Percentiles rank a stretch among this genome's conserved stretches.
Evolutionary conservation across 257 asterid genomes (phyloP).

Genomic region (Echium plantagineum): DNA sequence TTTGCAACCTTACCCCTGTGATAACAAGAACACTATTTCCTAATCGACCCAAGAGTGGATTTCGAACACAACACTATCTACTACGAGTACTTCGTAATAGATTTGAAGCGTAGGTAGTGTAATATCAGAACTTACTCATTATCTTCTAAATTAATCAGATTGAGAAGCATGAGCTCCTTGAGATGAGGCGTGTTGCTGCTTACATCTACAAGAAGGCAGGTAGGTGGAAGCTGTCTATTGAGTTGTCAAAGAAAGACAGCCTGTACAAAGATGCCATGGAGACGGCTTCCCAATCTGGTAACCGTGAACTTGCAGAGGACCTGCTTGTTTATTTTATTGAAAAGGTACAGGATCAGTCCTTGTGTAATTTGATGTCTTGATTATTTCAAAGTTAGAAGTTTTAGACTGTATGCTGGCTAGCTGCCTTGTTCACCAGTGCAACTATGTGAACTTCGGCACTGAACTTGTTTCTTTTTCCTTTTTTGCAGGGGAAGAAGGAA

Average conservation of each 20-base stretch:
- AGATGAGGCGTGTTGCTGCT: constrained; percentile 99
- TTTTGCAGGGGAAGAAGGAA: constrained; percentile 92
- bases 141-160: constrained; percentile 37
- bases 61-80: too few species aligned
- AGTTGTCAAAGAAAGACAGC: constrained; percentile 92
- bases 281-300: constrained; percentile 99
- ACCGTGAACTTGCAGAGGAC: constrained; percentile 99
- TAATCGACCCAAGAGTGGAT: too few species aligned
- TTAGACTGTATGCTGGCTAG: too few species aligned
- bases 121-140: background rate
- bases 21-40: too few species aligned
- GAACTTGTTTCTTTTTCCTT: background rate
- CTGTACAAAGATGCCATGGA: constrained; percentile 98
- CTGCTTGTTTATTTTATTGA: constrained; percentile 92
- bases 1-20: too few species aligned
- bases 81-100: too few species aligned
- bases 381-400: too few species aligned
- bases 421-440: too few species aligned
- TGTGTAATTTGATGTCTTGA: background rate
- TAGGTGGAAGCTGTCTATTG: constrained; percentile 95
- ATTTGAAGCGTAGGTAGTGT: too few species aligned
- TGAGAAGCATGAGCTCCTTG: constrained; percentile 98
- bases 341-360: constrained; percentile 35
- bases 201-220: constrained; percentile 98
- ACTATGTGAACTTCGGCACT: background rate